Conservation (phyloP, 1,284 basidiomycete species). For the Bondarzewia mesenterica region DNA sequence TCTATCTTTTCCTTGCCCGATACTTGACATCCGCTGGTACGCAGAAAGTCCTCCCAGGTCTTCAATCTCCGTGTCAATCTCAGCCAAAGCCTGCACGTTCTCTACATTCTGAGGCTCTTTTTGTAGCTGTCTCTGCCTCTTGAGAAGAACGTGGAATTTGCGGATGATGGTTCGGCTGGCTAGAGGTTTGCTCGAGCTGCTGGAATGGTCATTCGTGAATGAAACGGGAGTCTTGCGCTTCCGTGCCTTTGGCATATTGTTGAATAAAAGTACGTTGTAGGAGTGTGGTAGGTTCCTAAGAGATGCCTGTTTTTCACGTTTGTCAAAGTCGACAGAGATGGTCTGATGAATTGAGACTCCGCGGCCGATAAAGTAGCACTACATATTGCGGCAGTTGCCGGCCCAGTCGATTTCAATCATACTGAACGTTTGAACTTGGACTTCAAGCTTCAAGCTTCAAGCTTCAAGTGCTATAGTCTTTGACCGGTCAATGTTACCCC, state of each 20-base stretch:
- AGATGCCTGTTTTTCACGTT: too few species aligned
- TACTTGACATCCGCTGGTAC: constrained; percentile 75
- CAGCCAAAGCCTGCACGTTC: constrained; percentile 28
- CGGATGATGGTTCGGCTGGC: constrained; percentile 60
- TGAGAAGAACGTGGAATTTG: constrained; percentile 61
- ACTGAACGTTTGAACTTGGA: too few species aligned
- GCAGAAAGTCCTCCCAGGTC: constrained; percentile 65
- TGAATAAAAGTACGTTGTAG: too few species aligned
- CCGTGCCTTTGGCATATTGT: constrained; percentile 8
- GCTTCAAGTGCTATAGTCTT: too few species aligned
- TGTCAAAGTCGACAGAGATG: too few species aligned
- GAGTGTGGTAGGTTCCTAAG: too few species aligned
- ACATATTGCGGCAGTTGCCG: too few species aligned
- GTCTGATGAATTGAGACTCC: too few species aligned
- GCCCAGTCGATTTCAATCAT: too few species aligned
- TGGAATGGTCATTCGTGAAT: constrained; percentile 7
- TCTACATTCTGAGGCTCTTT: constrained; percentile 2
- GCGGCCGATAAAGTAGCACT: too few species aligned
- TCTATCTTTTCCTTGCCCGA: constrained; percentile 72
- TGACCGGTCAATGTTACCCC: too few species aligned
- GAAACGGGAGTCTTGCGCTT: constrained; percentile 24
- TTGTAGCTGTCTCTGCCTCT: constrained; percentile 43
- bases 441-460: too few species aligned
- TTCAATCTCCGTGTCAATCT: constrained; percentile 54
- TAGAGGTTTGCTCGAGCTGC: constrained; percentile 34